Conservation (phyloP, 2,329 filamentous ascomycete genomes). For the Colletotrichum costaricense region DNA sequence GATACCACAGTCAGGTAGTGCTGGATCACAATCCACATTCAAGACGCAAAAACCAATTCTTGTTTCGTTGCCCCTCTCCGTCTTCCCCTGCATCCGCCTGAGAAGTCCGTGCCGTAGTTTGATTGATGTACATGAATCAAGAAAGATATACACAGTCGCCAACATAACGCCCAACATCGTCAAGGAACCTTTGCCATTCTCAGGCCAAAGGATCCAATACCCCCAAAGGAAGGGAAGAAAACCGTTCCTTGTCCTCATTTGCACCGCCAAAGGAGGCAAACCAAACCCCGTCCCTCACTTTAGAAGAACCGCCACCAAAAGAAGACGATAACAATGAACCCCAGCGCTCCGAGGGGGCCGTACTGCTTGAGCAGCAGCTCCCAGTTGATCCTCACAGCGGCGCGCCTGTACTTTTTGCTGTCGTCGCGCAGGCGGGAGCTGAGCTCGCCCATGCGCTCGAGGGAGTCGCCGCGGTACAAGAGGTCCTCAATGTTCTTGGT, state of each 20-base stretch:
- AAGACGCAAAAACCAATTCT: slow-evolving; percentile 17
- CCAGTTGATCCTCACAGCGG: slow-evolving; percentile 97
- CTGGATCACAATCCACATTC: slow-evolving; percentile 31
- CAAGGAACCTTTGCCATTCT: neutral
- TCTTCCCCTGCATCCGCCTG: neutral
- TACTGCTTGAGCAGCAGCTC: slow-evolving; percentile 97
- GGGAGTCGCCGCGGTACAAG: slow-evolving; percentile 90
- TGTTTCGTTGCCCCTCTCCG: slow-evolving; percentile 1
- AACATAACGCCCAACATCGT: neutral
- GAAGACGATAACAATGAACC: slow-evolving; percentile 85
- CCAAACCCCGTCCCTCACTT: neutral
- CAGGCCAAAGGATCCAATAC: neutral
- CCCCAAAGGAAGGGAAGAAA: neutral
- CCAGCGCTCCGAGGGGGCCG: slow-evolving; percentile 86
- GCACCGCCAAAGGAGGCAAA: neutral
- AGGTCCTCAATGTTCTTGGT: slow-evolving; percentile 99
- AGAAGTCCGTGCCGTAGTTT: neutral
- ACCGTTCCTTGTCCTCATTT: neutral
- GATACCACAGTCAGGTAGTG: slow-evolving; percentile 14
- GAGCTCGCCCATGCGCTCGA: slow-evolving; percentile 98
- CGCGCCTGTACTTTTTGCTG: slow-evolving; percentile 91
- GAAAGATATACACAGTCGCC: neutral
- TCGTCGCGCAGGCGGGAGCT: slow-evolving; percentile 89
- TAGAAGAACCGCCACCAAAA: slow-evolving; percentile 95
- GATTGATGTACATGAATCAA: slow-evolving; percentile 6